Percentiles rank a stretch among this genome's conserved stretches.
phyloP scores from a whole-genome alignment of 805 yeast genomes.

The Metschnikowia similis region DNA sequence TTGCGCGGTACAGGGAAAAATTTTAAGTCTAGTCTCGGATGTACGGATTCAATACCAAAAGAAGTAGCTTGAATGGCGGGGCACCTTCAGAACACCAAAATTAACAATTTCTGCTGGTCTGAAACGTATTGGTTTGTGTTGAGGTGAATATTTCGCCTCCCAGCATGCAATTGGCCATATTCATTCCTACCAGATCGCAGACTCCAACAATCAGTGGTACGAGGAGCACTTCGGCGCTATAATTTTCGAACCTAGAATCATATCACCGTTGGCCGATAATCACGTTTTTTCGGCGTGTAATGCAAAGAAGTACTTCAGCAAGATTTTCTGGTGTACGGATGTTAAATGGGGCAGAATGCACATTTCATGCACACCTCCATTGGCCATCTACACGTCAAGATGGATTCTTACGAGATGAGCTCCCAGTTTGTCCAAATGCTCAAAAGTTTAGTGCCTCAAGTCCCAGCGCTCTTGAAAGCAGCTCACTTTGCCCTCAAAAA shows the following conservation, averaged over 20 bases:
- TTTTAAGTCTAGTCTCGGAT: neutral
- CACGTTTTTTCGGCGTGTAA: too few species aligned
- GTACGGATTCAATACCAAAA: constrained; percentile 2
- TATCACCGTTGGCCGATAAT: too few species aligned
- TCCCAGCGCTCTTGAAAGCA: constrained; percentile 45
- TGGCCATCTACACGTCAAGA: constrained; percentile 19
- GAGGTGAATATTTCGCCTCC: neutral
- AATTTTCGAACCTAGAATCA: too few species aligned
- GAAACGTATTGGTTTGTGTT: too few species aligned
- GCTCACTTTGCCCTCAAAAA: constrained; percentile 55
- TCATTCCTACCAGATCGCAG: neutral
- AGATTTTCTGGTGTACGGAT: constrained; percentile 10
- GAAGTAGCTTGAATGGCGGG: neutral
- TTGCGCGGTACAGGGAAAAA: constrained; percentile 2
- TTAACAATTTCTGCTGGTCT: too few species aligned
- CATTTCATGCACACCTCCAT: constrained; percentile 1
- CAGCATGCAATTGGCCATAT: neutral
- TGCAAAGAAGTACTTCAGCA: too few species aligned
- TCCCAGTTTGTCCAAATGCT: constrained; percentile 68
- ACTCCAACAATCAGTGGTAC: too few species aligned
- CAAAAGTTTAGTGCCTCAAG: constrained; percentile 60
- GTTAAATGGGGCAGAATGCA: neutral
- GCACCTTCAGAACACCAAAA: neutral
- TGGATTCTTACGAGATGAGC: constrained; percentile 90
- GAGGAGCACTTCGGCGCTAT: too few species aligned